Base-by-base conservation (phyloP, 495 filamentous ascomycete genomes). In the Xylaria sp. region DNA sequence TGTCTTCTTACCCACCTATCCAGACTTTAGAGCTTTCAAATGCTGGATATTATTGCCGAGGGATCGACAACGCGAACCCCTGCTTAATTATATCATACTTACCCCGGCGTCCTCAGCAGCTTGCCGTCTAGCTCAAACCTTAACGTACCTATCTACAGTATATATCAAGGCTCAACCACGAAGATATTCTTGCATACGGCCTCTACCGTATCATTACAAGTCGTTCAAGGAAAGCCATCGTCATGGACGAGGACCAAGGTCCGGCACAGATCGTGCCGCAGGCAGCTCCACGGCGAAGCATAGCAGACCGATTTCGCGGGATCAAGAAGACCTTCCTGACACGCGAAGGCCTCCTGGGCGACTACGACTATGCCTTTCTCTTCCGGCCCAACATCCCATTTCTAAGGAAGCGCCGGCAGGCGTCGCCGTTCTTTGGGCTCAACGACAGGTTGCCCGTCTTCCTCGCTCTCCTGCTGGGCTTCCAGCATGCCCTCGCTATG, bases 361-460 rank as follows among this genome's bases (percentile, higher is more conserved):
- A 90, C 72, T 97, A 97, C 78, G 93, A 97, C 83, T 97, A 97
- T 88, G 81, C 55, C 65, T 84, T 88, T 71, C 80, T 86, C 57
- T 94, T 94, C 80, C 88, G 84, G 53, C 95, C 95, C 6, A 93
- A 93, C 68, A 77, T 97, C 15, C 95, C 94, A 3, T 97, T 97
- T 82, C 89, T 95, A 84, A 89, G 87, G 72, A 91, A 89, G 77
- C 75, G 85, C 1, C 84, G 84, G 46, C 82, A 85, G 71, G 83
- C 87, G 2, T 88, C 92, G 7, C 94, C 94, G 29, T 97, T 97
- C 82, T 97, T 97, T 78, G 95, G 93, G 29, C 88, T 97, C 21
- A 86, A 97, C 71, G 93, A 97, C 78, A 84, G 83, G 26, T 92
- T 97, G 84, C 94, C 95, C 3, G 85, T 97, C 15, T 72, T 97